Base-by-base conservation (phyloP, 2,329 filamentous ascomycete genomes). In the Aspergillus nomiae region DNA sequence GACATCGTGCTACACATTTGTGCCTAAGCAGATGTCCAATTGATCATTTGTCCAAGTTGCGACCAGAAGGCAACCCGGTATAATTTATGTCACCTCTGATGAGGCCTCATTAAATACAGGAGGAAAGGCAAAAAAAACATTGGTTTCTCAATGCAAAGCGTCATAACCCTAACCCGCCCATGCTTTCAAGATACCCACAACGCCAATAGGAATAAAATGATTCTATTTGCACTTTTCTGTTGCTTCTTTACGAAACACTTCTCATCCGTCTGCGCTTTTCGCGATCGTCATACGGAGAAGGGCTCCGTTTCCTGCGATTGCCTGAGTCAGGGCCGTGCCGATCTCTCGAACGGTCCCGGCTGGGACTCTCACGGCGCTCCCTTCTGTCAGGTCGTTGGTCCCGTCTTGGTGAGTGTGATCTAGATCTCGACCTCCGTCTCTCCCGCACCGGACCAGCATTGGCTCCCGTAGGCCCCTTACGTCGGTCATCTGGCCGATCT, bases 361-460 rank as follows among this genome's bases (percentile, higher is more conserved):
- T 19, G 4, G 48, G 19, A n/a, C 28, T 51, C 12, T 32, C 48
- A 32, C 28, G 48, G n/a, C 48, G 48, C 10, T 51, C 48, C 30
- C 19, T 51, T 51, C 28, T 30, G 9, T 51, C 28, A 12, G 19
- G 16, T 51, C 48, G 46, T 50, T 14, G 67, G 19, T 71, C 74
- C 64, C 71, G 70, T 58, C 84, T 77, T 6, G 72, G 86, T n/a
- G 87, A 88, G 63, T 80, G 76, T 2, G 87, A 88, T 78, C 79
- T 67, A 24, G 77, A 77, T 38, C 72, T 70, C 8, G 76, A 76
- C 41, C 73, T 73, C 58, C 69, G 72, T 59, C 80, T 72, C 58
- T 77, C 72, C 45, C 75, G 75, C 26, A 83, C 74, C 32, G 69
- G 72, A 64, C 77, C 80, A 30, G 80, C 79, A 74, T 83, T 83